A percentile compares a stretch with the other conserved stretches of the same genome.
These are phyloP conservation scores for Ogataea chonburiensis DNA, from an alignment of 805 yeast genomes.

Conservation along the genomic window DNA sequence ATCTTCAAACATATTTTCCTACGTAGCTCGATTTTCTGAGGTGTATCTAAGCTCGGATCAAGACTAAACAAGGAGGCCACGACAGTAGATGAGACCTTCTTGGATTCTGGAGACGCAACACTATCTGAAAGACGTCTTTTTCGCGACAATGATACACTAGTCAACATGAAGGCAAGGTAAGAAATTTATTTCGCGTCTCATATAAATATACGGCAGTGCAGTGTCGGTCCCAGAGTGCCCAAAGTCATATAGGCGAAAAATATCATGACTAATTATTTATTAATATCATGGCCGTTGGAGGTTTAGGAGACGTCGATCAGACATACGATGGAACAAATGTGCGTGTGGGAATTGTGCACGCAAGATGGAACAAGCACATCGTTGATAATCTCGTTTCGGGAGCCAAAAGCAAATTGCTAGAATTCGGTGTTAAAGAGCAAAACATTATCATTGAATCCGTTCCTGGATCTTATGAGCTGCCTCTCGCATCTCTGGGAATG, in stretches of 20 bases:
- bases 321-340: slow-evolving; percentile 54
- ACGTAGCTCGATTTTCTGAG: slow-evolving; percentile 16
- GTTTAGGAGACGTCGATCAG: slow-evolving; percentile 60
- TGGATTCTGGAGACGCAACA: slow-evolving; percentile 7
- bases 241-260: slow-evolving; percentile 2
- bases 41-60: slow-evolving; percentile 11
- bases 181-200: slow-evolving; percentile 7
- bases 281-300: slow-evolving; percentile 72
- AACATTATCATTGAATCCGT: slow-evolving; percentile 82
- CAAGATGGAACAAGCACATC: slow-evolving; percentile 87
- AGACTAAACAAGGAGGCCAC: slow-evolving; percentile 18
- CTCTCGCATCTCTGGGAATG: slow-evolving; percentile 67
- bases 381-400: slow-evolving; percentile 82
- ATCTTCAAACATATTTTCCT: slow-evolving; percentile 19
- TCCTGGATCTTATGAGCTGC: slow-evolving; percentile 95
- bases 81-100: slow-evolving; percentile 1
- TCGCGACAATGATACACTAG: slow-evolving; percentile 13
- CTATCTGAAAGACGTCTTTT: slow-evolving; percentile 15
- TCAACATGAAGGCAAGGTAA: slow-evolving; percentile 9
- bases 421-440: slow-evolving; percentile 69
- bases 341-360: slow-evolving; percentile 85
- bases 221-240: neutral
- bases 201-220: slow-evolving; percentile 8
- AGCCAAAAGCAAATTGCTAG: slow-evolving; percentile 56
- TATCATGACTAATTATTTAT: neutral